Evolutionary conservation across 345 rosid genomes (phyloP).

Genomic region (Theobroma cacao): DNA sequence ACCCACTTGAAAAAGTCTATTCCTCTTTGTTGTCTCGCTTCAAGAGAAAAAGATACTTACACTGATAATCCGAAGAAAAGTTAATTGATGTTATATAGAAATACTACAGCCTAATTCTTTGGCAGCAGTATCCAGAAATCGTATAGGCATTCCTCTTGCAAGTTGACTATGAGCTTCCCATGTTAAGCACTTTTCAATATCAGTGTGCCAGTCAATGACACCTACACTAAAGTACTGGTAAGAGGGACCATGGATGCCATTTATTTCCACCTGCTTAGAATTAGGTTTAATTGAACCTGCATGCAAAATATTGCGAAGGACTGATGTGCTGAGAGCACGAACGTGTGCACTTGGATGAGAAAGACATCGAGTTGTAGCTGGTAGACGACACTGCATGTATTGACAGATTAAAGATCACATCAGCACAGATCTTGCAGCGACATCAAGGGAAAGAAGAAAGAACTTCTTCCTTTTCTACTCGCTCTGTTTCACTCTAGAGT

Average conservation of each 20-base stretch:
- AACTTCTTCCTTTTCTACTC: not conserved
- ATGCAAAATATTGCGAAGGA: constrained; percentile 67
- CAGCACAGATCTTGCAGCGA: not conserved
- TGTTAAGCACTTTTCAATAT: constrained; percentile 69
- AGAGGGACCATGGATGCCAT: constrained; percentile 50
- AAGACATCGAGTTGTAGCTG: constrained; percentile 79
- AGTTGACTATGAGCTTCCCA: constrained; percentile 92
- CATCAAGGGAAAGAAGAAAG: not conserved
- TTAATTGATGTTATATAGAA: constrained; percentile 31
- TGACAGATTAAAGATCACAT: constrained; percentile 12
- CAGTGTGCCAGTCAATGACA: constrained; percentile 72
- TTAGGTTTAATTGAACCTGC: constrained; percentile 39
- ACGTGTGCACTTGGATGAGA: constrained; percentile 96
- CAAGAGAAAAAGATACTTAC: not conserved
- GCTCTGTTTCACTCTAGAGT: not conserved
- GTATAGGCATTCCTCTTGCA: constrained; percentile 59
- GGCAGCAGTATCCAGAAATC: constrained; percentile 69
- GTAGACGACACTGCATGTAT: constrained; percentile 81
- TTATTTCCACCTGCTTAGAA: constrained; percentile 41
- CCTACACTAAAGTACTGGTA: constrained; percentile 49
- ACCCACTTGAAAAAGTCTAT: constrained; percentile 13
- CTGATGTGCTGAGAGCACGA: constrained; percentile 85
- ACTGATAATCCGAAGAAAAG: constrained; percentile 10
- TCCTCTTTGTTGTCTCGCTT: constrained; percentile 8
- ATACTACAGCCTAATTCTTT: constrained; percentile 78